A percentile compares a stretch with the other conserved stretches of the same genome.
These are phyloP conservation scores for Forsythia viridissima DNA, from an alignment of 257 asterid species.

Conservation along the genomic window DNA sequence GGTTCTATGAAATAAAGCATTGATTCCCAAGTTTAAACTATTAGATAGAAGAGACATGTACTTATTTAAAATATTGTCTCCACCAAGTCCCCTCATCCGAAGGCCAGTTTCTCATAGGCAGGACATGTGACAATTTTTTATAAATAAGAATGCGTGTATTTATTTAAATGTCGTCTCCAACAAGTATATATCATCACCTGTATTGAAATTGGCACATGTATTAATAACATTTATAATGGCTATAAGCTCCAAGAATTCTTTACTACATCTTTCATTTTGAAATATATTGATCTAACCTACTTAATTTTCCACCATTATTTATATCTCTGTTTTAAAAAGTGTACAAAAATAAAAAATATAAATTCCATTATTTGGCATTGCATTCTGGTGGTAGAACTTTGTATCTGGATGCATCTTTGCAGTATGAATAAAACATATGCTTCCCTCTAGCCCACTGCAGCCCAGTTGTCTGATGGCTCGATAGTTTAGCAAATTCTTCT, in stretches of 20 bases:
- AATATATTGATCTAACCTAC: not conserved
- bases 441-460: slow-evolving; percentile 77
- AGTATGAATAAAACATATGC: slow-evolving; percentile 79
- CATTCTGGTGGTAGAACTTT: slow-evolving; percentile 77
- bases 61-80: too few relatives aligned
- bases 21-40: too few relatives aligned
- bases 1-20: too few relatives aligned
- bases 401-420: slow-evolving; percentile 69
- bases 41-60: too few relatives aligned
- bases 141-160: too few relatives aligned
- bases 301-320: not conserved
- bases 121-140: too few relatives aligned
- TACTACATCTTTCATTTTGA: not conserved
- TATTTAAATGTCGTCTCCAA: not conserved
- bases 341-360: not conserved
- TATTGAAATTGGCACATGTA: not conserved
- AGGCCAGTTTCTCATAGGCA: too few relatives aligned
- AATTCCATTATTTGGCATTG: slow-evolving; percentile 34
- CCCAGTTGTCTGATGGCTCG: slow-evolving; percentile 50
- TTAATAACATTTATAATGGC: not conserved
- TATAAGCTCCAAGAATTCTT: slow-evolving; percentile 1
- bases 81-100: too few relatives aligned
- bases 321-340: not conserved
- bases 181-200: not conserved
- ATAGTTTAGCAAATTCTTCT: slow-evolving; percentile 55